A percentile compares a stretch with the other conserved stretches of the same genome.
Conservation (phyloP, 305 asterid genomes). For the Fraxinus platypoda region DNA sequence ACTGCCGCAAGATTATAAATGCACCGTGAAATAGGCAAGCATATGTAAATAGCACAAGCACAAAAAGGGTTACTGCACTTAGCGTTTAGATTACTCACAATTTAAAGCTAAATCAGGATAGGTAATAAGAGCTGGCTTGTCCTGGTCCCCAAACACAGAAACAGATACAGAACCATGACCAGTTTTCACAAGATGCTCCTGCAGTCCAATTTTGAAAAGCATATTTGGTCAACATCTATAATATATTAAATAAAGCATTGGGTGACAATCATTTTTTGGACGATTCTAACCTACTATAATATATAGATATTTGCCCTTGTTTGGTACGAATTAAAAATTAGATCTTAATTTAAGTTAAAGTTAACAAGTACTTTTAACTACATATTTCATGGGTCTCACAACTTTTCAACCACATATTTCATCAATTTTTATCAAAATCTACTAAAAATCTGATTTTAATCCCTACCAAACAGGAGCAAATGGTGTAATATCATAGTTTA, state of each 20-base stretch:
- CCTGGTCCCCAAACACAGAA: slow-evolving; percentile 80
- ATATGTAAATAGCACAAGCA: slow-evolving; percentile 13
- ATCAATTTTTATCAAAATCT: too few species aligned
- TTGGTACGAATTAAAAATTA: too few species aligned
- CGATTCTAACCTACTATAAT: background rate
- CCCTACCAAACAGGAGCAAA: too few species aligned
- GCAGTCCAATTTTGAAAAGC: slow-evolving; percentile 36
- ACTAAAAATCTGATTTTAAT: too few species aligned
- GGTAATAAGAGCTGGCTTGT: slow-evolving; percentile 91
- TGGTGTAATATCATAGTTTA: too few species aligned
- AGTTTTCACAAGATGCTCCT: slow-evolving; percentile 91
- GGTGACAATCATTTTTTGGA: too few species aligned
- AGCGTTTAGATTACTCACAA: slow-evolving; percentile 49
- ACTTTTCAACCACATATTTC: too few species aligned
- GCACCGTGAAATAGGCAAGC: slow-evolving; percentile 15
- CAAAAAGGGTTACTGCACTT: slow-evolving; percentile 2
- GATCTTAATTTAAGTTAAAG: too few species aligned
- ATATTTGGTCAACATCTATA: slow-evolving; percentile 20
- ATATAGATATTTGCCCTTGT: too few species aligned
- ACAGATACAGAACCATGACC: slow-evolving; percentile 75
- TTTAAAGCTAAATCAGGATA: slow-evolving; percentile 94
- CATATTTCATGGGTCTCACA: too few species aligned
- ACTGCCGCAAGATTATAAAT: slow-evolving; percentile 9
- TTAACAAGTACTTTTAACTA: too few species aligned
- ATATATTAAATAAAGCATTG: too few species aligned